A percentile compares a stretch with the other conserved stretches of the same genome.
Evolutionary conservation across 352 stramenopile species (phyloP).

Genomic region (Globisporangium cystogenes): DNA sequence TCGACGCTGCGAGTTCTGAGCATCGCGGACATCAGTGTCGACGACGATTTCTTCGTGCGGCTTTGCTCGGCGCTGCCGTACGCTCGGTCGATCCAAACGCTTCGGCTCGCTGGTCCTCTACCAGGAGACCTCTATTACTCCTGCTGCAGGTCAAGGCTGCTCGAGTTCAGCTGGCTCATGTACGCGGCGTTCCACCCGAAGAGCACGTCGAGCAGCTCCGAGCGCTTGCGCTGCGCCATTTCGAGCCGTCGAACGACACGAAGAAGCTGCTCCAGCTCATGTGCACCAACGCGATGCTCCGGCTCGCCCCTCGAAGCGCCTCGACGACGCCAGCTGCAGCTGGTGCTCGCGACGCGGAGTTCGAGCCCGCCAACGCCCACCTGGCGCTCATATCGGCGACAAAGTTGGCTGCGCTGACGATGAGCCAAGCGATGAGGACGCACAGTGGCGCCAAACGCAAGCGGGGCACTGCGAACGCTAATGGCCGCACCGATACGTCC

Average conservation of each 20-base stretch:
- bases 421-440: neutral
- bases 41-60: neutral
- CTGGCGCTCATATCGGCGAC: neutral
- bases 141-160: neutral
- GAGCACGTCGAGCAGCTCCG: neutral
- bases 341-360: no score
- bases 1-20: neutral
- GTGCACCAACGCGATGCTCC: neutral
- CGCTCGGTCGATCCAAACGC: neutral
- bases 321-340: neutral
- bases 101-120: neutral
- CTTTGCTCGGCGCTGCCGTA: neutral
- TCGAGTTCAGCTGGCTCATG: neutral
- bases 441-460: neutral
- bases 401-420: neutral
- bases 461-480: neutral
- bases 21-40: neutral
- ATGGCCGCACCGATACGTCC: no score
- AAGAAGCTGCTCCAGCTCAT: neutral
- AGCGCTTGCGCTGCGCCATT: neutral
- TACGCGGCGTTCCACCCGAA: neutral
- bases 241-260: neutral
- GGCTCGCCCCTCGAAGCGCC: neutral
- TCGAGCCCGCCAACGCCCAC: no score
- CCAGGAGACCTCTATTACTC: no score